A percentile compares a stretch with the other conserved stretches of the same genome.
Evolutionary conservation across 106 monocot species (phyloP).

Genomic region (Cymbidium sinense): DNA sequence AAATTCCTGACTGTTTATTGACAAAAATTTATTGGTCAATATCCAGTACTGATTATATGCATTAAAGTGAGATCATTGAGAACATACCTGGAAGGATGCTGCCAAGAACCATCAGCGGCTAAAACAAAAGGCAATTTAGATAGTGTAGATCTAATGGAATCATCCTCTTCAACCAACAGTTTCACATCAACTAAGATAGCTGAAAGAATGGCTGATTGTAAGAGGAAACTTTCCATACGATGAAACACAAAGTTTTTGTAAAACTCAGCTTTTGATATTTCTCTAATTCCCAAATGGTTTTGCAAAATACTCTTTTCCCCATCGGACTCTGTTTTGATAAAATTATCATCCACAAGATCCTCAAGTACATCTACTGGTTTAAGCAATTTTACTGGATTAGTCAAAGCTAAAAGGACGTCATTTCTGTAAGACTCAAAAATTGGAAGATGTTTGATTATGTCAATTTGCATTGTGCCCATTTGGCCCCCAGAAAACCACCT

Average conservation of each 20-base stretch:
- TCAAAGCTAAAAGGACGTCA: constrained; percentile 49
- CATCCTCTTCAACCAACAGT: constrained; percentile 52
- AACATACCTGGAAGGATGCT: constrained; percentile 73
- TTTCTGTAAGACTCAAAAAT: constrained; percentile 77
- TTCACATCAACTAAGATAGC: constrained; percentile 69
- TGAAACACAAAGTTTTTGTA: constrained; percentile 65
- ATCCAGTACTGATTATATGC: background rate
- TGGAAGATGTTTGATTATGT: constrained; percentile 77
- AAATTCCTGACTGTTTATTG: background rate
- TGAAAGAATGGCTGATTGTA: constrained; percentile 43
- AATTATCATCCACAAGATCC: constrained; percentile 75
- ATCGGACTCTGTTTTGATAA: constrained; percentile 73
- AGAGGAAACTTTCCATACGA: constrained; percentile 57
- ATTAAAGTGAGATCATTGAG: constrained; percentile 14
- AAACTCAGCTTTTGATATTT: constrained; percentile 72
- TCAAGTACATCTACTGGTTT: constrained; percentile 74
- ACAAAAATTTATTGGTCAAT: background rate
- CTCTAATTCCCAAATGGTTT: constrained; percentile 49
- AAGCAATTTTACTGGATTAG: constrained; percentile 72
- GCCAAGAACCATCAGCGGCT: constrained; percentile 77
- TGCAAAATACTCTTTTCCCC: constrained; percentile 67
- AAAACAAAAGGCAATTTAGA: constrained; percentile 77
- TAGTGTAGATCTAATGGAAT: constrained; percentile 34
- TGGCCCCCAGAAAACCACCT: constrained; percentile 80
- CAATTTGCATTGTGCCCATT: constrained; percentile 39